These are phyloP conservation scores for Starmera amethionina DNA, from an alignment of 805 yeast species.

Conservation along the genomic window DNA sequence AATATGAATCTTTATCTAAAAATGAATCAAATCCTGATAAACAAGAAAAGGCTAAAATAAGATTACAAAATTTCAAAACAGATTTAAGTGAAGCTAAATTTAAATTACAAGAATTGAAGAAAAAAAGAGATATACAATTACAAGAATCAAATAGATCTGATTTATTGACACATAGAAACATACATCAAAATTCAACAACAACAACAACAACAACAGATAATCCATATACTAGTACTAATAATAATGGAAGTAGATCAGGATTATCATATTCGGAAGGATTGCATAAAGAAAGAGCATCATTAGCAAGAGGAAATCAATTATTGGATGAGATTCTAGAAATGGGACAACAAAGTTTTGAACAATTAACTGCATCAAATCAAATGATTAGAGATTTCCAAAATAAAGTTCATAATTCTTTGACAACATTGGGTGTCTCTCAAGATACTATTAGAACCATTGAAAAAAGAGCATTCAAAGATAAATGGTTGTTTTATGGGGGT, in stretches of 20 bases:
- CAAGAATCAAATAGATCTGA: slow-evolving; percentile 35
- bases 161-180: slow-evolving; percentile 31
- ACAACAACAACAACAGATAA: slow-evolving; percentile 7
- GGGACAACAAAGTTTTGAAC: slow-evolving; percentile 81
- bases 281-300: slow-evolving; percentile 53
- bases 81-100: slow-evolving; percentile 22
- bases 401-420: slow-evolving; percentile 56
- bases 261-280: slow-evolving; percentile 49
- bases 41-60: slow-evolving; percentile 45
- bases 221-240: slow-evolving; percentile 7
- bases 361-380: slow-evolving; percentile 77
- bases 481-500: slow-evolving; percentile 76
- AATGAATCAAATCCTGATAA: slow-evolving; percentile 50
- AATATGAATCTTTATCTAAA: slow-evolving; percentile 46
- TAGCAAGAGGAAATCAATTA: slow-evolving; percentile 66
- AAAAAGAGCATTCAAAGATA: slow-evolving; percentile 76
- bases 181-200: slow-evolving; percentile 1
- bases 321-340: slow-evolving; percentile 84
- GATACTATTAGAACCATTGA: slow-evolving; percentile 76
- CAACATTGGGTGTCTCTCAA: slow-evolving; percentile 78
- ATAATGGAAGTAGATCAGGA: slow-evolving; percentile 27
- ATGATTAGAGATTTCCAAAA: slow-evolving; percentile 52
- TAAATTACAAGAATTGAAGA: slow-evolving; percentile 26
- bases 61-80: slow-evolving; percentile 47
- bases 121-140: slow-evolving; percentile 20